phyloP scores from a whole-genome alignment of 768 basidiomycete genomes.

The Leccinum longicurvipes region DNA sequence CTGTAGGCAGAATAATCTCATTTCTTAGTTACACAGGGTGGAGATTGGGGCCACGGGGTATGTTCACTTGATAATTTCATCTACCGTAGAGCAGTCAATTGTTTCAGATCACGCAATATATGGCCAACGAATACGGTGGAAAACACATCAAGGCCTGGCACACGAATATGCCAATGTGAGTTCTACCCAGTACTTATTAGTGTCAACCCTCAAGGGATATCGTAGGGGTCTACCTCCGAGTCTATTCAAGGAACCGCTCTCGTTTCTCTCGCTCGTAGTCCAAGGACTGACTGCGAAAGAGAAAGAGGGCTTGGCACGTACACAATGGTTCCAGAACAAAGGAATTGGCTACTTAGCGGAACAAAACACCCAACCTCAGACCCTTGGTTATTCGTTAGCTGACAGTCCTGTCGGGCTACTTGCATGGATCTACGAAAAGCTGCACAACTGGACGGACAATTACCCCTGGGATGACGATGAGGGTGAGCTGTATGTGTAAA shows the following conservation, averaged over 20 bases:
- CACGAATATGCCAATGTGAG: constrained; percentile 45
- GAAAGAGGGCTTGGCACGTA: constrained; percentile 19
- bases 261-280: constrained; percentile 27
- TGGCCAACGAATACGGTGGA: constrained; percentile 36
- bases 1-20: background rate
- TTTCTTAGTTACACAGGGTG: constrained; percentile 43
- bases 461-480: constrained; percentile 61
- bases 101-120: constrained; percentile 33
- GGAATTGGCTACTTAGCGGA: constrained; percentile 31
- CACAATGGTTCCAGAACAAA: constrained; percentile 12
- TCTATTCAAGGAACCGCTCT: constrained; percentile 22
- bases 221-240: constrained; percentile 25
- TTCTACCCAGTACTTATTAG: background rate
- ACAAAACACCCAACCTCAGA: constrained; percentile 47
- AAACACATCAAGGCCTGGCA: constrained; percentile 52
- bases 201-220: background rate
- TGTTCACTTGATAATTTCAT: constrained; percentile 1
- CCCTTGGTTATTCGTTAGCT: constrained; percentile 49
- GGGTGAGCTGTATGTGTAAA: constrained; percentile 30
- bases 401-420: constrained; percentile 57
- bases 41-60: constrained; percentile 45
- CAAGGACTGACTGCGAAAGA: constrained; percentile 29
- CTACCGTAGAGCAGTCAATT: background rate
- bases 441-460: constrained; percentile 45
- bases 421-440: constrained; percentile 54